Evolutionary conservation across 1,284 basidiomycete species (phyloP).

Genomic region (Rhodofomes roseus): DNA sequence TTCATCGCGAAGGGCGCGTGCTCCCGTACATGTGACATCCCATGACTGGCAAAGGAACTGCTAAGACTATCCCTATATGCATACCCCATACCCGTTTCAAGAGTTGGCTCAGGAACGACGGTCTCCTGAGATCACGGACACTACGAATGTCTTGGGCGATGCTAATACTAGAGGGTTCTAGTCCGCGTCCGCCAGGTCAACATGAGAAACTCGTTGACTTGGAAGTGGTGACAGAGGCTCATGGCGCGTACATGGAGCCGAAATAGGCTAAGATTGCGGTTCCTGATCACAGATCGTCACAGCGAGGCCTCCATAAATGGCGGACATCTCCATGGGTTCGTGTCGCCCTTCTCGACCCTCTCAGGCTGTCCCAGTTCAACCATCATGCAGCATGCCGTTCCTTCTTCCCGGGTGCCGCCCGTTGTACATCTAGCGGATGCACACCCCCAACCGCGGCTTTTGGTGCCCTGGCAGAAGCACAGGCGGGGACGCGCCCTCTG

Average conservation of each 20-base stretch:
- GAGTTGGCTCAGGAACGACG: neutral
- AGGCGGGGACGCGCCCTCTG: constrained; percentile 4
- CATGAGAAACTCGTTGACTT: neutral
- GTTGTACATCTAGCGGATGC: constrained; percentile 2
- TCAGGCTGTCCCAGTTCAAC: neutral
- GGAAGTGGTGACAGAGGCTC: neutral
- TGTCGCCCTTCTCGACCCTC: neutral
- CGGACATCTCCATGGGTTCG: neutral
- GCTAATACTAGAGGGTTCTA: neutral
- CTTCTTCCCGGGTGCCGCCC: neutral
- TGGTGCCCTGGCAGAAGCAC: constrained; percentile 1
- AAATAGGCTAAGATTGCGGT: neutral
- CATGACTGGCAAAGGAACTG: neutral
- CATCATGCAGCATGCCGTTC: neutral
- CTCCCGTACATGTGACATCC: neutral
- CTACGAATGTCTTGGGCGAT: neutral
- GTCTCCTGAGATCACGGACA: neutral
- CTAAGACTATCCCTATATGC: neutral
- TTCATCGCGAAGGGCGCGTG: neutral
- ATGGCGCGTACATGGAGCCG: neutral
- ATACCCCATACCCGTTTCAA: neutral
- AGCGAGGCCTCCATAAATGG: neutral
- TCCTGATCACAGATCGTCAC: neutral
- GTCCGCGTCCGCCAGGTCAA: neutral
- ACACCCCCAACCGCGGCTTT: neutral